Base-by-base conservation (phyloP, 768 basidiomycete species). In the Auriscalpium microsporum region DNA sequence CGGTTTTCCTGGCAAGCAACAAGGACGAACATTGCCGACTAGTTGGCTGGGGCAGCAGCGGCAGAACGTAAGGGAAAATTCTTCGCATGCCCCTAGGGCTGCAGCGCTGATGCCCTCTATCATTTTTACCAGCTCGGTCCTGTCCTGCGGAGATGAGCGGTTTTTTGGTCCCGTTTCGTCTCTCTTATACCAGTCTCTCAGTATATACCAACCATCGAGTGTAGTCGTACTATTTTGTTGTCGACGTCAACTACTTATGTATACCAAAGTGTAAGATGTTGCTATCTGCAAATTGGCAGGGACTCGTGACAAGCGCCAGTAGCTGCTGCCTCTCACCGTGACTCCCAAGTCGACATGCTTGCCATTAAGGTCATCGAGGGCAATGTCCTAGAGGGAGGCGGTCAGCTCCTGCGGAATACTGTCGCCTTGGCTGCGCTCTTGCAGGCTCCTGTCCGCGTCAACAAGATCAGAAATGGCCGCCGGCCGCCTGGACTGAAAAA, bases 341-440 rank as follows among this genome's bases (percentile, higher is more conserved):
- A 28, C 28, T 7, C 4, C 4, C 7, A 28, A 28, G 21, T 21
- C 21, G 21, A 21, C 21, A 28, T 28, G 28, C 28, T 28, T 28
- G 28, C 28, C 40, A 42, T 3, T 4, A 42, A 42, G 17, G 40
- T 65, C n/a, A 65, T 78, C 19, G 76, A 78, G 53, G 77, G 77
- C 36, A 71, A 75, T 55, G 69, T 70, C 48, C 68, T 77, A 28
- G 77, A 78, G 62, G 78, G 78, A 19, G 87, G 88, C 1, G 87
- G 88, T 0, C 87, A 90, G 62, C 78, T 90, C 40, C 69, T 90
- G 28, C 80, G 88, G 48, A 88, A 87, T 60, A 72, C 83, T 0
- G 74, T 86, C 36, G 73, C 85, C 1, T 70, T 89, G 37, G 79
- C 88, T n/a, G 78, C 81, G 9, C 71, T 90, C 16, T 72, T 88